Evolutionary conservation across 169 alveolate species (phyloP).

Genomic region (Plasmodium falciparum): DNA sequence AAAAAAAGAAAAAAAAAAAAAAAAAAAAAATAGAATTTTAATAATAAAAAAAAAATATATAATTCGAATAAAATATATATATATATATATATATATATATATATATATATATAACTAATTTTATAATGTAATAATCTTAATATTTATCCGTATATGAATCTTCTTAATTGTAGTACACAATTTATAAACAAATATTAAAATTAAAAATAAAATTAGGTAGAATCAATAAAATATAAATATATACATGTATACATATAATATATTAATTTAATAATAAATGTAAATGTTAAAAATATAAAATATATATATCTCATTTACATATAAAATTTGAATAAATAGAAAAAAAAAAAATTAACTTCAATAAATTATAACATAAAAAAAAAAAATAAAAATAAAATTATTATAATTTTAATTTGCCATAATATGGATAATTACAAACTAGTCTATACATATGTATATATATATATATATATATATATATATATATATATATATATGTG

Average conservation of each 20-base stretch:
- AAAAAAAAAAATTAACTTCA: background rate
- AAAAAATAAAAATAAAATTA: slow-evolving; percentile 2
- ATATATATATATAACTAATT: too few relatives aligned
- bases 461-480: background rate
- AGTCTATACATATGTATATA: background rate
- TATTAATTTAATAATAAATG: slow-evolving; percentile 1
- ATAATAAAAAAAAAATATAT: too few relatives aligned
- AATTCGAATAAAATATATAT: too few relatives aligned
- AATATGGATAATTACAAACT: background rate
- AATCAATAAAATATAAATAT: slow-evolving; percentile 1
- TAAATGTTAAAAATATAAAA: background rate
- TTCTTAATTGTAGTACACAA: too few relatives aligned
- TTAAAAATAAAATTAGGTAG: too few relatives aligned
- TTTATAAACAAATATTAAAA: too few relatives aligned
- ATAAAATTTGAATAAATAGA: background rate
- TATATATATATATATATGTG: background rate
- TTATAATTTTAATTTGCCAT: background rate
- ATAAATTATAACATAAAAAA: background rate
- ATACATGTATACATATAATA: background rate
- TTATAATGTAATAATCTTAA: too few relatives aligned
- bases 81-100: too few relatives aligned
- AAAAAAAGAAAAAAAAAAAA: too few relatives aligned
- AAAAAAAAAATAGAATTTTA: too few relatives aligned
- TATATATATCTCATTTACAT: background rate
- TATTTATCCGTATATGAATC: too few relatives aligned